These are phyloP conservation scores for Calocybe gambosa DNA, from an alignment of 1,284 basidiomycete species.

Conservation along the genomic window DNA sequence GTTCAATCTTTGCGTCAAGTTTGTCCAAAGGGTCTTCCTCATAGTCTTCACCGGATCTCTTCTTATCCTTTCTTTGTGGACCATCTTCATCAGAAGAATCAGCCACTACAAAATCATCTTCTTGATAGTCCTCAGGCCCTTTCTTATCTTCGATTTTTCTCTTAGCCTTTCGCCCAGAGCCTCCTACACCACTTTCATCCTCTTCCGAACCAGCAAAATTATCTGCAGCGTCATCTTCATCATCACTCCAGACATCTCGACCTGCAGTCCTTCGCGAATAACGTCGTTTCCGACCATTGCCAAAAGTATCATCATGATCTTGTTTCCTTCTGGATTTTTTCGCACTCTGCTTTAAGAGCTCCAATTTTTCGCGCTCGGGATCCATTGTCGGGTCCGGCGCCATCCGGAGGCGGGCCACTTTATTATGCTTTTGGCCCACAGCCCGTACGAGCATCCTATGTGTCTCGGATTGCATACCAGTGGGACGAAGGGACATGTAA, in stretches of 20 bases:
- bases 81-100: conserved; percentile 67
- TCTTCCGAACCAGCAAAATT: conserved; percentile 46
- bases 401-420: conserved; percentile 70
- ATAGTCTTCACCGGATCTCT: conserved; percentile 34
- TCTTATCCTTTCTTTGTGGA: conserved; percentile 34
- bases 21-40: conserved; percentile 60
- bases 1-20: conserved; percentile 60
- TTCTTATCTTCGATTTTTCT: conserved; percentile 35
- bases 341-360: conserved; percentile 57
- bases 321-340: conserved; percentile 55
- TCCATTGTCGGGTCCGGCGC: conserved; percentile 68
- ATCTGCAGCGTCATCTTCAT: conserved; percentile 47
- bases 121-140: conserved; percentile 60
- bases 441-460: conserved; percentile 85
- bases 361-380: conserved; percentile 67
- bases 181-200: conserved; percentile 34
- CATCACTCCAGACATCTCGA: conserved; percentile 52
- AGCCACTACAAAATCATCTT: conserved; percentile 78
- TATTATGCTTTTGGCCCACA: conserved; percentile 79
- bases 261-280: conserved; percentile 41
- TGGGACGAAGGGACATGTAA: conserved; percentile 78
- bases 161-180: conserved; percentile 37
- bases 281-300: conserved; percentile 39
- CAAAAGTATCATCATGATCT: conserved; percentile 41
- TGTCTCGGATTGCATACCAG: conserved; percentile 85